Evolutionary conservation across 345 rosid species (phyloP), one percentile per base, ranked within the genome.

Genomic region (Trapa incisa): DNA sequence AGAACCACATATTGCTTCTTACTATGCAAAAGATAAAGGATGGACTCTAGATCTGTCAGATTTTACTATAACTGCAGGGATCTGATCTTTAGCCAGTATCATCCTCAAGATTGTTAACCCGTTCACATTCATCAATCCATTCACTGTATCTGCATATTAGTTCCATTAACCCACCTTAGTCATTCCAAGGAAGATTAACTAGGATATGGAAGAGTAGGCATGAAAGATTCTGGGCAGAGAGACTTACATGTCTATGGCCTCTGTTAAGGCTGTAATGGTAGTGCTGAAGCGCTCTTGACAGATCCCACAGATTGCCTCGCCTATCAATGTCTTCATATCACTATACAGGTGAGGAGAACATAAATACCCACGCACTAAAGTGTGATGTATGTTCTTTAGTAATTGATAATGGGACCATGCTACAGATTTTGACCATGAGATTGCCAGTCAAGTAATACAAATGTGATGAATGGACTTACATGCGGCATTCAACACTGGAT

Each of bases 61-160:
- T 58, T n/a, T 32, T 32, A 9, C 14, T 9, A 15, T 2, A 5
- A 2, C 15, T 29, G 36, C 67, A n/a, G 15, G 61, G 62, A 37
- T 45, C 66, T 45, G 50, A 72, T 80, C 76, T 22, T 22, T 79
- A 83, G 14, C 76, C 91, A 38, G 70, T 86, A 45, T 88, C 89
- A 52, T 88, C 87, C 69, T 86, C 95, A 43, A 74, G 77, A 12
- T 76, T 74, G 76, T 88, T 88, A 47, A 86, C 96, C 67, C 92
- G 81, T 73, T 86, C 96, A 5, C 99, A 95, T 69, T 95, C 99
- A 77, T 95, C 99, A 0, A 91, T 91, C 99, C 99, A 94, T 74
- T 94, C 99, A 3, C 99, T 91, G 65, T 94, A 94, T 66, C 98
- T 93, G 83, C 75, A 76, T 37, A 14, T 14, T 57, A 39, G 39